Base-by-base conservation (phyloP, 2,329 filamentous ascomycete genomes). In the Cladosporium sp. region DNA sequence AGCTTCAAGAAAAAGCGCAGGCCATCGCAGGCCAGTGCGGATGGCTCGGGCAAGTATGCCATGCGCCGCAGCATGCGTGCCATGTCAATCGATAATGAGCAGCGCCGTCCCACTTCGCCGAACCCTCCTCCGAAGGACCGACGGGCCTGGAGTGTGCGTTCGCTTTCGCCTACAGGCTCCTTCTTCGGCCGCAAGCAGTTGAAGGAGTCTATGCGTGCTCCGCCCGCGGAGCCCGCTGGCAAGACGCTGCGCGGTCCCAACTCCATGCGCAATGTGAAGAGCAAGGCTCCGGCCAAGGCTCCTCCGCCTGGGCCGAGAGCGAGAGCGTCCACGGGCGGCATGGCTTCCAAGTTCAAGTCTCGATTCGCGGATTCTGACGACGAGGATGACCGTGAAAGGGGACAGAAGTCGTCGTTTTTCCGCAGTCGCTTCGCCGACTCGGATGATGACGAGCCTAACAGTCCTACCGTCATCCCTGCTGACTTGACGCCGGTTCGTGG, bases 61-160 rank as follows among this genome's bases (percentile, higher is more conserved):
- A 88, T 95, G 75, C 84, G 84, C 53, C 79, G 76, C 48, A 89
- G 87, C 1, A 87, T 95, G 87, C 80, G 90, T 54, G 72, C 70
- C 22, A 65, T 70, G 22, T 66, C 73, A 16, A 67, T 71, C 8
- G 67, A 69, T 46, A 59, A 64, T 37, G 44, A 48, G 59, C 67
- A 43, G 65, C 68, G 9, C 68, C 73, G 34, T 11, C 74, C 81
- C n/a, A 63, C 64, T 9, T 70, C 68, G 13, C 71, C 72, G 13
- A 60, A 63, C n/a, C 61, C 66, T n/a, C 58, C 61, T 0, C 48
- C 58, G 5, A 63, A 63, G 40, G 59, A 59, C 28, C 54, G 60
- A 49, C 53, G 56, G 52, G 54, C 70, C 4, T 62, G 88, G 63
- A 87, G 84, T 54, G 73, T 89, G 33, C 80, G 87, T 31, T 86